Base-by-base conservation (phyloP, 495 filamentous ascomycete species). In the Jackrogersella minutella region DNA sequence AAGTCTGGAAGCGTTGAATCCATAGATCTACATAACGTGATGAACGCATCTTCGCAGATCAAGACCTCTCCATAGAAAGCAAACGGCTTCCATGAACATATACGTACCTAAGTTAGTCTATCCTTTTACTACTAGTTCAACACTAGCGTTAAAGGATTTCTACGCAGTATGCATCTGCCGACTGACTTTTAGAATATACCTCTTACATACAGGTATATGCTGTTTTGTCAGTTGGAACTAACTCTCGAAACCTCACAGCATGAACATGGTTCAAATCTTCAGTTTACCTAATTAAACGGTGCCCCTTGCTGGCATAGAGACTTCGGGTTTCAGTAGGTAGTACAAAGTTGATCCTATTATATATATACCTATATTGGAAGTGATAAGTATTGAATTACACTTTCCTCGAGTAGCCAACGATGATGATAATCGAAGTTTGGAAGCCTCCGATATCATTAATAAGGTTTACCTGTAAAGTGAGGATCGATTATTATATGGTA, bases 391-490 rank as follows among this genome's bases (percentile, higher is more conserved):
- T n/a, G n/a, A n/a, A n/a, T n/a, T n/a, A n/a, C n/a, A n/a, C n/a
- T n/a, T n/a, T n/a, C n/a, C n/a, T n/a, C n/a, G n/a, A 43, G 47
- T 39, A 36, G 52, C 11, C n/a, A 30, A 14, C 21, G 37, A 52
- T 30, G 53, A 51, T 64, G 33, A 30, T 13, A 17, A 28, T 19
- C 39, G 21, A 65, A 3, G 61, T 24, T 43, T 28, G 53, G 47
- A 50, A 53, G 55, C n/a, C n/a, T n/a, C n/a, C n/a, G n/a, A n/a
- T n/a, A n/a, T 58, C 58, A 67, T 62, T 46, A 67, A 58, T 37
- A 36, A 41, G 24, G 24, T 33, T 44, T 41, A 14, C 40, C 13
- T 55, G 16, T 50, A 56, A 41, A 56, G 26, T 43, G n/a, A 28
- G 41, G 30, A 22, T n/a, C n/a, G n/a, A n/a, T n/a, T n/a, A n/a